phyloP scores from a whole-genome alignment of 2,329 filamentous ascomycete genomes.

The Bertia moriformis region DNA sequence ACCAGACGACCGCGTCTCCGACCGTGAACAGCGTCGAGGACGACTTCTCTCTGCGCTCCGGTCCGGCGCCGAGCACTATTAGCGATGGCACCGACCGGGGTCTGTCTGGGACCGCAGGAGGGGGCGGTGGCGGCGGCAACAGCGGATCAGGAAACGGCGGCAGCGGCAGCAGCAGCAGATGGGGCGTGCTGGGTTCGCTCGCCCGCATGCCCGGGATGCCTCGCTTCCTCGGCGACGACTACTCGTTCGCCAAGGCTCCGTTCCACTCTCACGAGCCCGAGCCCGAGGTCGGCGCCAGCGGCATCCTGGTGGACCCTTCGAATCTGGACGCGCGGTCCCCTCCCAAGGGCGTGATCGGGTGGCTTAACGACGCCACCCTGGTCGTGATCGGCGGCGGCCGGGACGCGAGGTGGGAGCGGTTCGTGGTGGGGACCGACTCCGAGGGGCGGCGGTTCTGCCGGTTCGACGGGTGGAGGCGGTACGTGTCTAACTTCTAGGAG shows the following conservation, averaged over 20 bases:
- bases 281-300: slow-evolving; percentile 24
- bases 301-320: slow-evolving; percentile 20
- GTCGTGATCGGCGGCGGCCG: slow-evolving; percentile 66
- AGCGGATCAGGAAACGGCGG: neutral
- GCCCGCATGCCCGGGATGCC: slow-evolving; percentile 68
- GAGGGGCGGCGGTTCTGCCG: slow-evolving; percentile 56
- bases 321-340: slow-evolving; percentile 40
- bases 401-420: slow-evolving; percentile 80
- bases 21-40: slow-evolving; percentile 3
- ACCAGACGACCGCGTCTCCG: slow-evolving; percentile 4
- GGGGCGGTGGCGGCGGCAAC: slow-evolving; percentile 2
- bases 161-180: slow-evolving; percentile 33
- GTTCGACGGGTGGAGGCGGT: slow-evolving; percentile 71
- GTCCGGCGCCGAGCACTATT: slow-evolving; percentile 6
- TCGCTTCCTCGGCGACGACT: slow-evolving; percentile 74
- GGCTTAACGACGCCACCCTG: slow-evolving; percentile 61
- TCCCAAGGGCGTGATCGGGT: slow-evolving; percentile 73
- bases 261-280: slow-evolving; percentile 75
- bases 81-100: too few species aligned
- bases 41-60: slow-evolving; percentile 6
- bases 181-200: slow-evolving; percentile 60
- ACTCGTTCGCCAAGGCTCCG: slow-evolving; percentile 66
- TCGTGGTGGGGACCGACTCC: slow-evolving; percentile 51
- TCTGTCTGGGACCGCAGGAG: too few species aligned
- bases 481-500: slow-evolving; percentile 29